These are phyloP conservation scores for Tylopilus rubrobrunneus DNA, from an alignment of 768 basidiomycete species.

Conservation along the genomic window DNA sequence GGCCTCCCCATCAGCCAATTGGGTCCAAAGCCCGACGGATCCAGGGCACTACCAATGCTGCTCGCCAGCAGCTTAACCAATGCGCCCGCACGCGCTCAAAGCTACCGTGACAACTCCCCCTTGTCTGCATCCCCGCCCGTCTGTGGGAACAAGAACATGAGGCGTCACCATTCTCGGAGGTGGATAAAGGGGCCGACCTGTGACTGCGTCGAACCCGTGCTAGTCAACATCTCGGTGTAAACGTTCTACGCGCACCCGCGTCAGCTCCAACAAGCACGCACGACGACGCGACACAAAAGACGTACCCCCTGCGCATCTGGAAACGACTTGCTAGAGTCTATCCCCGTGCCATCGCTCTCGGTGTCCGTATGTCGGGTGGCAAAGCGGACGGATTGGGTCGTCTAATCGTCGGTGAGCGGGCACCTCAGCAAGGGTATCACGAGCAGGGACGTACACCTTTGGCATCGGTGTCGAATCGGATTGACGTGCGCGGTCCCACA, in stretches of 20 bases:
- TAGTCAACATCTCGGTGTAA: conserved; percentile 13
- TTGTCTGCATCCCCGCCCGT: conserved; percentile 1
- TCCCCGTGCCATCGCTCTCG: conserved; percentile 4
- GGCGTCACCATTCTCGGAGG: background rate
- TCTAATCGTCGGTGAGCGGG: conserved; percentile 7
- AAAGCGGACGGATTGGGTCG: conserved; percentile 15
- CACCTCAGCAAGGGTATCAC: too few relatives aligned
- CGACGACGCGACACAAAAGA: background rate
- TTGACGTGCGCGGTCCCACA: background rate
- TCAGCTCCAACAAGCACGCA: background rate
- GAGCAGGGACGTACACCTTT: conserved; percentile 15
- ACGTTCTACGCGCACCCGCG: conserved; percentile 3
- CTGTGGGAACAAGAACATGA: background rate
- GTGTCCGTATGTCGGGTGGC: background rate
- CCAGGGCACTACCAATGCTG: too few relatives aligned
- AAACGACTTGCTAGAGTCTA: conserved; percentile 18
- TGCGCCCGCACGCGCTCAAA: background rate
- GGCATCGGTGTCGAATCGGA: conserved; percentile 11
- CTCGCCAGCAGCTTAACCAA: too few relatives aligned
- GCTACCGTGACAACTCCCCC: background rate
- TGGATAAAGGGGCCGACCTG: conserved; percentile 7
- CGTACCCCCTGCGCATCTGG: conserved; percentile 12
- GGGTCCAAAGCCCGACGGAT: too few relatives aligned
- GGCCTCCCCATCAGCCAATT: too few relatives aligned
- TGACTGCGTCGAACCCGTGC: conserved; percentile 15